These are phyloP conservation scores for Vicia sativa DNA, from an alignment of 306 rosid species.

Conservation along the genomic window DNA sequence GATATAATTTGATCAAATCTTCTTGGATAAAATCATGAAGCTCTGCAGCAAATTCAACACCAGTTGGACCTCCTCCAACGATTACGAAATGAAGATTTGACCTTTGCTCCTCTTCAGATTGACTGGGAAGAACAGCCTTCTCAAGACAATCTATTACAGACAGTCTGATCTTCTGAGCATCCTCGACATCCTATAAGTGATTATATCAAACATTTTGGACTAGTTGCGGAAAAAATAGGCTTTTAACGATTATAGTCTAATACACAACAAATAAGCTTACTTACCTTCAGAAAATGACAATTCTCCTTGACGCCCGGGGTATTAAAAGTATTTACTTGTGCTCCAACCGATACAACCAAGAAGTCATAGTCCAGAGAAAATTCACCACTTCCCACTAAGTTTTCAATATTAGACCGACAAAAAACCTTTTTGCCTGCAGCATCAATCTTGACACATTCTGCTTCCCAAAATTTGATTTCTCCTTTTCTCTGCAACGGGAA, in stretches of 20 bases:
- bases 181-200: slow-evolving; percentile 80
- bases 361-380: slow-evolving; percentile 84
- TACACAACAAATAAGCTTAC: slow-evolving; percentile 33
- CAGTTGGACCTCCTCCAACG: slow-evolving; percentile 99
- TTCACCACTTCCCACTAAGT: slow-evolving; percentile 62
- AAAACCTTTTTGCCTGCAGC: slow-evolving; percentile 67
- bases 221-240: slow-evolving; percentile 3
- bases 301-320: slow-evolving; percentile 92
- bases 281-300: slow-evolving; percentile 92
- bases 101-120: slow-evolving; percentile 70
- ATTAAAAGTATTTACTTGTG: slow-evolving; percentile 89
- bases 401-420: slow-evolving; percentile 60
- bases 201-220: slow-evolving; percentile 26
- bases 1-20: slow-evolving; percentile 76
- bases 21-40: slow-evolving; percentile 82
- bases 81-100: slow-evolving; percentile 91
- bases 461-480: slow-evolving; percentile 76
- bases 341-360: slow-evolving; percentile 81
- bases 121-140: slow-evolving; percentile 79
- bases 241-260: background rate
- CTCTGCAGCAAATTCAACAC: slow-evolving; percentile 98
- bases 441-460: slow-evolving; percentile 88
- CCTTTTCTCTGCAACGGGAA: slow-evolving; percentile 67
- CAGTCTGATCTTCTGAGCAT: slow-evolving; percentile 80
- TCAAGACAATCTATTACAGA: slow-evolving; percentile 95